Base-by-base conservation (phyloP, 108 stramenopile genomes). In the Cyclotella choctawhatcheeana region DNA sequence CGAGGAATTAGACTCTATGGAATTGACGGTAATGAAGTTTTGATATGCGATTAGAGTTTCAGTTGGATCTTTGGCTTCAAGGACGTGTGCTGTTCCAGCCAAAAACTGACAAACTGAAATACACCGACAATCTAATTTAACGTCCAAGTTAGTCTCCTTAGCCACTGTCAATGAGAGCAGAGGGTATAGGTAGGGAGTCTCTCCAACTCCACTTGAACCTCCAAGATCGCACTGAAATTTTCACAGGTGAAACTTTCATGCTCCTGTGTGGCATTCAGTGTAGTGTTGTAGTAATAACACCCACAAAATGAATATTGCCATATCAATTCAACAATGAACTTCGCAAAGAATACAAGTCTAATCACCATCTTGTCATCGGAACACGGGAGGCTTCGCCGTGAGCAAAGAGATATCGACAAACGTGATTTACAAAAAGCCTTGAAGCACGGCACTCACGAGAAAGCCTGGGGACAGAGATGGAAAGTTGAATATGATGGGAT, bases 1-100 rank as follows among this genome's bases (percentile, higher is more conserved):
- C 51, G 76, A 87, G 18, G 86, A 85, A 50, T 63, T 93, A 32
- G 84, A 76, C 10, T 60, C 73, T n/a, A 55, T 90, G 54, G 86
- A 93, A 45, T 13, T 48, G 33, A 88, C 89, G 17, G 85, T 89
- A 5, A 89, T 93, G 88, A 79, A 81, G 59, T 90, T 85, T 75
- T 90, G 68, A 83, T 22, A n/a, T n/a, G n/a, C n/a, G n/a, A n/a
- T n/a, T n/a, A n/a, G n/a, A n/a, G n/a, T n/a, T n/a, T n/a, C n/a
- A n/a, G n/a, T n/a, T n/a, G n/a, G n/a, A n/a, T n/a, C n/a, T n/a
- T n/a, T n/a, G n/a, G n/a, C n/a, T n/a, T n/a, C n/a, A n/a, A n/a
- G n/a, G n/a, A n/a, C n/a, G n/a, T n/a, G n/a, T n/a, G n/a, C n/a
- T n/a, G n/a, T n/a, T n/a, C n/a, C n/a, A n/a, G n/a, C n/a, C n/a